Evolutionary conservation across 2,329 filamentous ascomycete species (phyloP).

Genomic region (Paecilomyces formosus): DNA sequence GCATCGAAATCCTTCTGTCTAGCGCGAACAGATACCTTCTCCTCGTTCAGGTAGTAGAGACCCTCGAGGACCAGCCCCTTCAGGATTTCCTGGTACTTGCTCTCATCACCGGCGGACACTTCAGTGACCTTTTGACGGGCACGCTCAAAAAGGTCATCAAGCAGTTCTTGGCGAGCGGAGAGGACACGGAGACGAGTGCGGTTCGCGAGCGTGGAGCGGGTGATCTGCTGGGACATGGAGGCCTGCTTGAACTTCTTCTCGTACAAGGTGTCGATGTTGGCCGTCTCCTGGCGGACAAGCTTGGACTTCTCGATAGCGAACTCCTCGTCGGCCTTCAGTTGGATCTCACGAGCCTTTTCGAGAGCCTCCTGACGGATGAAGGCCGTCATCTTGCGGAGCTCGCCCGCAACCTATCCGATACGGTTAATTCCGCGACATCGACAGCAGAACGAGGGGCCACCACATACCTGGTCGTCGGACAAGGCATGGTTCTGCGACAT

Average conservation of each 20-base stretch:
- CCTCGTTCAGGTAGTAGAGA: constrained; percentile 79
- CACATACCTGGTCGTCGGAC: constrained; percentile 86
- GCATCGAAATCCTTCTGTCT: constrained; percentile 71
- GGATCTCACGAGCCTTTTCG: constrained; percentile 95
- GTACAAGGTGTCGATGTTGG: constrained; percentile 85
- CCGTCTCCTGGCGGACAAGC: constrained; percentile 90
- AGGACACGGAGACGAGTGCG: constrained; percentile 89
- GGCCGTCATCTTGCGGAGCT: constrained; percentile 99
- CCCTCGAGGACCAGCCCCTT: constrained; percentile 83
- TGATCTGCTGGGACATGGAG: constrained; percentile 97
- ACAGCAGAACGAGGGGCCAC: constrained; percentile 12
- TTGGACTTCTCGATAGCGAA: constrained; percentile 99
- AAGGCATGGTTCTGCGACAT: constrained; percentile 94
- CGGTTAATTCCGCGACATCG: constrained; percentile 5
- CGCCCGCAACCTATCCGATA: constrained; percentile 70
- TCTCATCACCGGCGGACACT: constrained; percentile 45
- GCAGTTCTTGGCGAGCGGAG: constrained; percentile 76
- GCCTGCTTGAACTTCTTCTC: constrained; percentile 99
- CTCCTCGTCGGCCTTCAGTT: constrained; percentile 97
- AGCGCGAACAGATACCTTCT: constrained; percentile 64
- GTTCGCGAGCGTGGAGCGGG: constrained; percentile 90
- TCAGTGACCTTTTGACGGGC: constrained; percentile 64
- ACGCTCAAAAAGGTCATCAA: constrained; percentile 81
- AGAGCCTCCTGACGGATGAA: constrained; percentile 99
- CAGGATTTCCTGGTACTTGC: constrained; percentile 67